Base-by-base conservation (phyloP, 202 grass and related monocot species). In the Saccharum hybrid region DNA sequence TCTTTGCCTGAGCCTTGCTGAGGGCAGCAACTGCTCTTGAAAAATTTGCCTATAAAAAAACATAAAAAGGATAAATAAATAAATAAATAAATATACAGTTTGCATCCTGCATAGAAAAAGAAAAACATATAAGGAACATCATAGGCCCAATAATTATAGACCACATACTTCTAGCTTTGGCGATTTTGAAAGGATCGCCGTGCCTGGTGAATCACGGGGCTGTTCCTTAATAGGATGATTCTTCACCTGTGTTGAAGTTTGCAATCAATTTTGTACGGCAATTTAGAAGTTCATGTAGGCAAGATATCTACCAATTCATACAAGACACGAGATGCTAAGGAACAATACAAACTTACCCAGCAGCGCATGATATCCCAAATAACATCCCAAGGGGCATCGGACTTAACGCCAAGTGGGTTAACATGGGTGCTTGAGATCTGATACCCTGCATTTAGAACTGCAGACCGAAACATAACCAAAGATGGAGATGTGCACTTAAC, bases 361-460 rank as follows among this genome's bases (percentile, higher is more conserved):
- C 96, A 99, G 63, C 96, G 89, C 96, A 99, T 96, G 75, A 96
- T 99, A 81, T 99, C 96, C 93, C 91, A 99, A 87, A 99, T 92
- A 34, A 99, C 89, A 69, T 99, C 87, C 93, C 90, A 96, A 64
- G 96, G 96, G 79, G 93, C 93, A 92, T 99, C 89, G 40, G 89
- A 92, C 66, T 98, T 99, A 26, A 96, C 75, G 5, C 89, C 96
- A 73, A 99, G 86, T 28, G 93, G 93, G 78, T 84, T 89, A 81
- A 90, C 88, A 69, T 96, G 96, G 48, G 81, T 96, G 46, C 96
- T 91, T 28, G 96, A 99, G 48, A 99, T 89, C 6, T 69, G 91
- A 83, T 96, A 99, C 26, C 96, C 96, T 42, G 93, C 96, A 92
- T 98, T 98, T 78, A 96, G 52, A 74, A 98, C 87, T 37, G 96